Evolutionary conservation across 2,329 filamentous ascomycete genomes (phyloP).

Genomic region (Stagonosporopsis vannaccii): DNA sequence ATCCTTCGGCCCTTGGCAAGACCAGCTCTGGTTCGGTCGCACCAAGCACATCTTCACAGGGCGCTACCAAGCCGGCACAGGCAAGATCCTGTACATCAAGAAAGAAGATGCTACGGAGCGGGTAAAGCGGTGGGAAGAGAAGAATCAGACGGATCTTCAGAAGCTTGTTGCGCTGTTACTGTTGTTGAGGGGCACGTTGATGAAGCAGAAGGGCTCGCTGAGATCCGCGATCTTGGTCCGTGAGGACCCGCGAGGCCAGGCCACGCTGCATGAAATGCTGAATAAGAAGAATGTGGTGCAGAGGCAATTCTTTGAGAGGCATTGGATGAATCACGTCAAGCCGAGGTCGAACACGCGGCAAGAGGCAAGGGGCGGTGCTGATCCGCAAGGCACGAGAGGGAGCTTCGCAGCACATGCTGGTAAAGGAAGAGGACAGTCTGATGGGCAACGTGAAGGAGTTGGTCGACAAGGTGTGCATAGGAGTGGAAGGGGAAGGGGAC

Average conservation of each 20-base stretch:
- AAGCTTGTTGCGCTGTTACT: slow-evolving; percentile 33
- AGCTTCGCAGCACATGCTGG: not conserved
- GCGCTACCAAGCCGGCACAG: slow-evolving; percentile 23
- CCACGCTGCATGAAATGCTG: slow-evolving; percentile 27
- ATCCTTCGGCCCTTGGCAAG: slow-evolving; percentile 25
- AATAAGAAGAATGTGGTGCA: slow-evolving; percentile 18
- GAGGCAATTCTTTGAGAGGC: slow-evolving; percentile 20
- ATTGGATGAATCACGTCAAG: slow-evolving; percentile 21
- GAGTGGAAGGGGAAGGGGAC: slow-evolving; percentile 1
- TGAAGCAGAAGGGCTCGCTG: slow-evolving; percentile 22
- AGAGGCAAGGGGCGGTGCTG: not conserved
- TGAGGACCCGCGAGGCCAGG: slow-evolving; percentile 26
- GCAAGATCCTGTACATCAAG: slow-evolving; percentile 23
- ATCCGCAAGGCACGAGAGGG: not conserved
- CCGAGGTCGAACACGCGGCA: not conserved
- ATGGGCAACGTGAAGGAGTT: not conserved
- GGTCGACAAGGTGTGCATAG: not conserved
- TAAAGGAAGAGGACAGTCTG: not conserved
- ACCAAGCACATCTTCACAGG: slow-evolving; percentile 35
- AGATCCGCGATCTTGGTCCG: slow-evolving; percentile 26
- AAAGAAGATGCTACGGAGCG: slow-evolving; percentile 27
- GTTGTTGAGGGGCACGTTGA: slow-evolving; percentile 21
- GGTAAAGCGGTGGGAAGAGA: slow-evolving; percentile 31
- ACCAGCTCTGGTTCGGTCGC: slow-evolving; percentile 44
- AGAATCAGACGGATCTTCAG: slow-evolving; percentile 30